Evolutionary conservation across 352 stramenopile species (phyloP), one percentile per base, ranked within the genome.

Genomic region (Phytophthora quininea): DNA sequence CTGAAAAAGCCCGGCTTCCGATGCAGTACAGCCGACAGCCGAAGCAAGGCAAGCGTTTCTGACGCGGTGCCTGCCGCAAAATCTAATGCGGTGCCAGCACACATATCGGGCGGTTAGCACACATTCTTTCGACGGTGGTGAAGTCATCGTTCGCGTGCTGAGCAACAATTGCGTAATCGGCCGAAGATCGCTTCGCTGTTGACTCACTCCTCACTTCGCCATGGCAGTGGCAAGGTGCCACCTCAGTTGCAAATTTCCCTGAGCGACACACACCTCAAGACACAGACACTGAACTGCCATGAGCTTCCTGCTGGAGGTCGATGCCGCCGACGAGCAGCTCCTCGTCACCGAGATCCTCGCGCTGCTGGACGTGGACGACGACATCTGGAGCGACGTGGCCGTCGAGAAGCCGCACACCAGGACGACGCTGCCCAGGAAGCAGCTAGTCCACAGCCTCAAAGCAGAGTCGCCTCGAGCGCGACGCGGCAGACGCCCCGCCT

Each of bases 241-340:
- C n/a, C n/a, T n/a, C n/a, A n/a, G n/a, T n/a, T 37, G 15, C 11
- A 3, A 47, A 65, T 58, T 64, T 8, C 59, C 12, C 32, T 31
- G 4, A 19, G 59, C 8, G 14, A 3, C 32, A 12, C 29, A 58
- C 19, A 19, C 29, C 52, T n/a, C n/a, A n/a, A n/a, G n/a, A n/a
- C n/a, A n/a, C n/a, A n/a, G n/a, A n/a, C n/a, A n/a, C n/a, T n/a
- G 19, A 63, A 24, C 31, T 8, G n/a, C 37, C 46, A 15, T 50
- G 32, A 69, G 42, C 24, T 65, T 60, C 35, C 24, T 69, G 19
- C 54, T 69, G 29, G 65, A 64, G 19, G 19, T 46, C 0, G 31
- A 48, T 30, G 30, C 24, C 46, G n/a, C 19, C n/a, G 64, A 63
- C 4, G 53, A 62, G 1, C 48, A 54, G 33, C 37, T 62, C 35